Base-by-base conservation (phyloP, 768 basidiomycete species). In the Mycena epipterygia region DNA sequence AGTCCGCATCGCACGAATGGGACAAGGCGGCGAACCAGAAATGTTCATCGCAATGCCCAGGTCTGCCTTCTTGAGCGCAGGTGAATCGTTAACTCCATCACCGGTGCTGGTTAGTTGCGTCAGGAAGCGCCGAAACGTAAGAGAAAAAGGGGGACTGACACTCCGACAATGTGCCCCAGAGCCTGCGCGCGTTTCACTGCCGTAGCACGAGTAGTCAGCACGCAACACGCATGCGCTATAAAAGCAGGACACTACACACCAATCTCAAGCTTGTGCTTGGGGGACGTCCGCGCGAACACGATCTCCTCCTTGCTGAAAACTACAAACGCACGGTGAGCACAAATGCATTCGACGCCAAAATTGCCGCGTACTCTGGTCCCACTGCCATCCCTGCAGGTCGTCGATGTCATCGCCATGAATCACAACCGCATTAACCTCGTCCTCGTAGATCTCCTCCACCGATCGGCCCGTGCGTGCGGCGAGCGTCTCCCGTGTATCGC, bases 11-110 rank as follows among this genome's bases (percentile, higher is more conserved):
- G 37, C 35, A 46, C 35, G 41, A 32, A 14, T 19, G 16, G 61
- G 25, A 41, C 33, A 9, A 69, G 25, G 6, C 11, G 29, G 58
- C 71, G 8, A n/a, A 67, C 72, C 91, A 29, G 90, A 91, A 39
- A 91, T 89, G 73, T 91, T 91, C 91, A 93, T 93, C 0, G 91
- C 90, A 74, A 92, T 92, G 33, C 91, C 91, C 27, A 92, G 84
- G 71, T 91, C 91, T 32, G 91, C 90, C 80, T 89, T 89, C 76
- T 92, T 92, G 32, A 92, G 79, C 12, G 91, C 91, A 29, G 91
- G 91, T 0, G 90, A 90, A 71, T 92, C 91, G 72, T 92, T 93
- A 55, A 91, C 91, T 73, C 91, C 91, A 76, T 93, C 91, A 7
- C 91, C 91, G 64, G 90, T 91, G 6, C 90, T 91, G 67, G 8